phyloP scores from a whole-genome alignment of 139 green algal genomes.

The Deuterostichococcus epilithicus region DNA sequence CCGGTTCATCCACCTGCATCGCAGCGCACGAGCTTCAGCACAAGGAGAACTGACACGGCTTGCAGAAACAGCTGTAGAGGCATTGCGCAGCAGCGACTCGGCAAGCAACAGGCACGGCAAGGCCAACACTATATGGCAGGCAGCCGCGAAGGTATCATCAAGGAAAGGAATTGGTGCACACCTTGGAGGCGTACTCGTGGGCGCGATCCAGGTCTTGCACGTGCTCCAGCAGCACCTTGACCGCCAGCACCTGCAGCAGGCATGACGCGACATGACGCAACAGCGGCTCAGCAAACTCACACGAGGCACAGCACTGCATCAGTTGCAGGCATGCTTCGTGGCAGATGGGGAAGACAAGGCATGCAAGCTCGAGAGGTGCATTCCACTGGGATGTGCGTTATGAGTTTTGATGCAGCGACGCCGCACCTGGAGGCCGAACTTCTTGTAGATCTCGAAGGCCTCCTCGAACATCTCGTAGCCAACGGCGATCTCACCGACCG shows the following conservation, averaged over 20 bases:
- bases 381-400: too few species aligned
- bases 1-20: conserved; percentile 66
- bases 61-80: too few species aligned
- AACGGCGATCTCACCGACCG: conserved; percentile 83
- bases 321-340: too few species aligned
- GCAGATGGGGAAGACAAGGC: too few species aligned
- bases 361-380: too few species aligned
- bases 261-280: too few species aligned
- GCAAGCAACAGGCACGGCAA: not conserved
- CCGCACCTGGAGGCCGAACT: conserved; percentile 79
- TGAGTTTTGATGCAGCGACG: conserved; percentile 41
- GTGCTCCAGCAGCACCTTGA: conserved; percentile 92
- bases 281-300: not conserved
- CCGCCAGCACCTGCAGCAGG: conserved; percentile 53
- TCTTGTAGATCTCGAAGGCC: conserved; percentile 98
- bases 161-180: not conserved
- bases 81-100: not conserved
- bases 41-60: too few species aligned
- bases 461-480: conserved; percentile 90
- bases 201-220: conserved; percentile 81
- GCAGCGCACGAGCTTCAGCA: too few species aligned
- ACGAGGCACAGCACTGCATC: not conserved
- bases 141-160: too few species aligned
- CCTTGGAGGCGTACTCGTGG: conserved; percentile 76
- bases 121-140: not conserved